Evolutionary conservation across 768 basidiomycete species (phyloP).

Genomic region (Russula olivacea): DNA sequence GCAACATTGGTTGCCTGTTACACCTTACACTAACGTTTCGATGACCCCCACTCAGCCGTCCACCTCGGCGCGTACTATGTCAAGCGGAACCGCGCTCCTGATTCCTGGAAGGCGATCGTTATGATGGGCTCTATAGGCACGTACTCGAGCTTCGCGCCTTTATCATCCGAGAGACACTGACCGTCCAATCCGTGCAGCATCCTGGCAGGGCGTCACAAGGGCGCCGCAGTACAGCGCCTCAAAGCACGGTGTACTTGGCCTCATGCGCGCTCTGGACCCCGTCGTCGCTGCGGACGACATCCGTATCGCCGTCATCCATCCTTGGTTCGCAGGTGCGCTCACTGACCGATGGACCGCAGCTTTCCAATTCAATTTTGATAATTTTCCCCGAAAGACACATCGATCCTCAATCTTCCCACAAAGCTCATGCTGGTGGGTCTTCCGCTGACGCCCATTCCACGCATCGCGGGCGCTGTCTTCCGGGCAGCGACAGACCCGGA

Average conservation of each 20-base stretch:
- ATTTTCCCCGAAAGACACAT: constrained; percentile 22
- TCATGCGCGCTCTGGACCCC: constrained; percentile 28
- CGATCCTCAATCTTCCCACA: constrained; percentile 23
- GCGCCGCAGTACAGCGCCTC: constrained; percentile 30
- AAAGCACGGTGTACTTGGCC: constrained; percentile 33
- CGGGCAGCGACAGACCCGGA: constrained; percentile 30
- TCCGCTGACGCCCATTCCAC: constrained; percentile 30
- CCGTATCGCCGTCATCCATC: constrained; percentile 30
- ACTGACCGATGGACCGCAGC: background rate
- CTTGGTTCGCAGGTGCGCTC: constrained; percentile 32
- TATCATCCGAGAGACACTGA: background rate
- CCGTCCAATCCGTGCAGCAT: constrained; percentile 23
- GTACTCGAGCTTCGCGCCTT: constrained; percentile 4
- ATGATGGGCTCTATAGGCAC: constrained; percentile 34
- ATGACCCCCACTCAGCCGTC: constrained; percentile 25
- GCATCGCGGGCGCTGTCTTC: constrained; percentile 33
- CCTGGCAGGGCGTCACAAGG: constrained; percentile 25
- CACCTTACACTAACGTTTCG: background rate
- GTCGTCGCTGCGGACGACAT: constrained; percentile 23
- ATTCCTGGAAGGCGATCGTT: constrained; percentile 30
- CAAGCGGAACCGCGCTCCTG: constrained; percentile 18
- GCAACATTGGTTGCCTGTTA: background rate
- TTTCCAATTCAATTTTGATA: background rate
- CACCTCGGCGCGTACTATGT: constrained; percentile 34
- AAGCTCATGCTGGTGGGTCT: constrained; percentile 29